Conservation (phyloP, 1,284 basidiomycete genomes). For the Somion occarium region DNA sequence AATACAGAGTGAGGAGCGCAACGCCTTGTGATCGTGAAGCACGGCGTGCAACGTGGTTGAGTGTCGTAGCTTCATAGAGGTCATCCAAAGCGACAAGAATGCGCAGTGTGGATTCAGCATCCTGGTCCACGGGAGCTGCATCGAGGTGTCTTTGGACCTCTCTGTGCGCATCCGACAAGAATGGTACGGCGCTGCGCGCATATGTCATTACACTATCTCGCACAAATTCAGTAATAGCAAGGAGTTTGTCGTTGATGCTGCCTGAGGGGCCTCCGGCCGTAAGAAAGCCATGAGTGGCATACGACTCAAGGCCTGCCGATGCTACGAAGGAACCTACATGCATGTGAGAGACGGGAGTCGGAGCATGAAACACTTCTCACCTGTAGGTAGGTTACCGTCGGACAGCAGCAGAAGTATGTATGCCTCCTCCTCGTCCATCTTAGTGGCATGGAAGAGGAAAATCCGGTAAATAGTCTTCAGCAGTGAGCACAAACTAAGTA, state of each 20-base stretch:
- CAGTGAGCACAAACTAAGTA: no score
- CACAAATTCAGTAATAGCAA: constrained; percentile 55
- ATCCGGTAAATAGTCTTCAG: no score
- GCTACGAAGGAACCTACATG: constrained; percentile 78
- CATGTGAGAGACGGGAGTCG: no score
- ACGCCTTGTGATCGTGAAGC: constrained; percentile 92
- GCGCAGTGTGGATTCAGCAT: constrained; percentile 26
- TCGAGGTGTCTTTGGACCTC: constrained; percentile 23
- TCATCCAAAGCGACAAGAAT: constrained; percentile 60
- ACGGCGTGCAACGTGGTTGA: constrained; percentile 86
- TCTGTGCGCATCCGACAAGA: constrained; percentile 68
- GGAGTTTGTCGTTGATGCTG: constrained; percentile 27
- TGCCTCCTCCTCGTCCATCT: constrained; percentile 42
- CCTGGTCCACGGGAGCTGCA: background rate
- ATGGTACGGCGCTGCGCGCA: constrained; percentile 68
- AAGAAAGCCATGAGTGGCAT: constrained; percentile 81
- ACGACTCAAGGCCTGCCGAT: constrained; percentile 91
- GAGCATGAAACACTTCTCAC: constrained; percentile 2
- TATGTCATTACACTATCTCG: constrained; percentile 72
- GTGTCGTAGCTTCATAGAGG: constrained; percentile 80
- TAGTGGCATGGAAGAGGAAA: no score
- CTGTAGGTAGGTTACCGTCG: constrained; percentile 79
- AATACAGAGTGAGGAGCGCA: constrained; percentile 86
- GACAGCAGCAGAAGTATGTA: constrained; percentile 72
- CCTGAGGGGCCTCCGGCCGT: constrained; percentile 26